These are phyloP conservation scores for Fusarium devonianum DNA, from an alignment of 2,329 filamentous ascomycete species.

Conservation along the genomic window DNA sequence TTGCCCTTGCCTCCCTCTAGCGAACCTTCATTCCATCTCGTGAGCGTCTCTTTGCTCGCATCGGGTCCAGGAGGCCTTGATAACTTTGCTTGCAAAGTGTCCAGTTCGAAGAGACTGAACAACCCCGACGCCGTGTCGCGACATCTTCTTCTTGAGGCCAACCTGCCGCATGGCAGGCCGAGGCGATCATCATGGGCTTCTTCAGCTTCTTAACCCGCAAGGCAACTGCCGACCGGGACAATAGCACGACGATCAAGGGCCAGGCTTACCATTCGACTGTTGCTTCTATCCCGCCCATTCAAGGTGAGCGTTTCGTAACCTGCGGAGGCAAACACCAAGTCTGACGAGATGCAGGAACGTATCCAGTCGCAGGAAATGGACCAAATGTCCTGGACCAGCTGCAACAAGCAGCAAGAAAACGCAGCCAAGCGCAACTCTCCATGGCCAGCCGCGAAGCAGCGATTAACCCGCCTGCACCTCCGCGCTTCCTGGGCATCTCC, in stretches of 20 bases:
- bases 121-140: neutral
- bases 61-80: conserved; percentile 28
- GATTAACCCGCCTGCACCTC: conserved; percentile 16
- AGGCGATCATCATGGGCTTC: conserved; percentile 38
- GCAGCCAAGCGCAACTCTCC: conserved; percentile 36
- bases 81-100: conserved; percentile 6
- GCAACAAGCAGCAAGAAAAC: conserved; percentile 39
- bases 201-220: conserved; percentile 38
- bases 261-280: conserved; percentile 39
- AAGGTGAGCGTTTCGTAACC: conserved; percentile 23
- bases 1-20: neutral
- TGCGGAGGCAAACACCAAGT: neutral
- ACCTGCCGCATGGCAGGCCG: conserved; percentile 30
- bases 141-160: neutral
- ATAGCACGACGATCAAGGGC: conserved; percentile 22
- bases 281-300: conserved; percentile 36
- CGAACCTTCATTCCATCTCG: conserved; percentile 6
- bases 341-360: conserved; percentile 33
- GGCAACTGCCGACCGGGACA: conserved; percentile 15
- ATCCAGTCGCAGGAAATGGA: conserved; percentile 39
- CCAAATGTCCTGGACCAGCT: conserved; percentile 38
- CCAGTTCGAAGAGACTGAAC: too few species aligned
- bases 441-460: conserved; percentile 6
- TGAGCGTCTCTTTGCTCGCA: conserved; percentile 28
- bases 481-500: conserved; percentile 23